Evolutionary conservation across 2,329 filamentous ascomycete species (phyloP).

Genomic region (Ophiostoma sp.): DNA sequence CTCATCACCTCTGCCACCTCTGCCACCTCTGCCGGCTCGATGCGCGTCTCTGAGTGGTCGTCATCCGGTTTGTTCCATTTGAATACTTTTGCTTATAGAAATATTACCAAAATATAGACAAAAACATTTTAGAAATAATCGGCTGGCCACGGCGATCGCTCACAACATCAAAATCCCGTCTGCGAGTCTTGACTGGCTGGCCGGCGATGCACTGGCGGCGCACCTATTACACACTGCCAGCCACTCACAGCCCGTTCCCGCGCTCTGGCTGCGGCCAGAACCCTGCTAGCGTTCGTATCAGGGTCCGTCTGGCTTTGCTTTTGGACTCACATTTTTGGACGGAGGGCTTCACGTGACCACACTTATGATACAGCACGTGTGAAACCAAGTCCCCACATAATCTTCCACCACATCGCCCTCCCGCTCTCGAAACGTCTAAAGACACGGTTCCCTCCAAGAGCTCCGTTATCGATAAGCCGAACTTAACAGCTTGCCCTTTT

Average conservation of each 20-base stretch:
- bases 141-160: not conserved
- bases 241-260: conserved; percentile 20
- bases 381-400: not conserved
- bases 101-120: not conserved
- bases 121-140: not conserved
- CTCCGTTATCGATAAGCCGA: conserved; percentile 19
- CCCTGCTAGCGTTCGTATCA: conserved; percentile 5
- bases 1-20: not conserved
- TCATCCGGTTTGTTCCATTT: not conserved
- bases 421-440: conserved; percentile 1
- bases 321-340: not conserved
- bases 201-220: conserved; percentile 8
- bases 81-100: no score
- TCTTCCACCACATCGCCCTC: not conserved
- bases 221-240: conserved; percentile 13
- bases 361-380: not conserved
- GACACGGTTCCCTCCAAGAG: conserved; percentile 20
- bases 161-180: conserved; percentile 1
- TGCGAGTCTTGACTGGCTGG: conserved; percentile 18
- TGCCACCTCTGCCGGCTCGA: not conserved
- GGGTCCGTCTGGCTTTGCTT: not conserved
- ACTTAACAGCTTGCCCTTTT: conserved; percentile 25
- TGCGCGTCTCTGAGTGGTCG: conserved; percentile 10
- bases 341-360: not conserved
- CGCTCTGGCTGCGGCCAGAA: conserved; percentile 8